Percentiles rank a stretch among this genome's conserved stretches.
Conservation (phyloP, 2,329 filamentous ascomycete species). For the Phaeoacremonium minimum region DNA sequence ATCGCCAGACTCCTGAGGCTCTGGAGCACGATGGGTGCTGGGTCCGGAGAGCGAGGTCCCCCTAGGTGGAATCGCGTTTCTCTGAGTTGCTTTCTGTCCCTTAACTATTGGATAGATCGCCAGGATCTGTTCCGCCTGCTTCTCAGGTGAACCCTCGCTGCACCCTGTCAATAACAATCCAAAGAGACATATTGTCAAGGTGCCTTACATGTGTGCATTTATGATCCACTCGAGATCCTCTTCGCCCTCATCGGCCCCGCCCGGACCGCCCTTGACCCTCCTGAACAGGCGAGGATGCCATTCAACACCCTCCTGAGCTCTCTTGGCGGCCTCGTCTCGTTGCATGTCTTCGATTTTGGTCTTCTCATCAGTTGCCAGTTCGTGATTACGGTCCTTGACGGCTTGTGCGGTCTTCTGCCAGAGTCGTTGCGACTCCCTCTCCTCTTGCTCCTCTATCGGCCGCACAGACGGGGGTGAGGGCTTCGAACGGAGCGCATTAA, state of each 20-base stretch:
- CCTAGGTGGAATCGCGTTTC: slow-evolving; percentile 53
- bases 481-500: slow-evolving; percentile 76
- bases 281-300: slow-evolving; percentile 90
- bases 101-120: slow-evolving; percentile 80
- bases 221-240: slow-evolving; percentile 95
- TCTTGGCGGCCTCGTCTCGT: slow-evolving; percentile 77
- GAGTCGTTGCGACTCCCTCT: slow-evolving; percentile 83
- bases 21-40: slow-evolving; percentile 10
- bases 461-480: slow-evolving; percentile 70
- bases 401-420: slow-evolving; percentile 82
- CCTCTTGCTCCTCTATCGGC: slow-evolving; percentile 80
- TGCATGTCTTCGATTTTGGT: slow-evolving; percentile 93
- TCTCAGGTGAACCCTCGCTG: slow-evolving; percentile 62
- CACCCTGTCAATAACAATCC: neutral
- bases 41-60: slow-evolving; percentile 15
- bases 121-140: slow-evolving; percentile 77
- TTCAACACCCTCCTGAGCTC: slow-evolving; percentile 73
- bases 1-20: slow-evolving; percentile 25
- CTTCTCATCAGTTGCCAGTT: slow-evolving; percentile 88
- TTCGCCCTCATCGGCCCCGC: slow-evolving; percentile 72
- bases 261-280: slow-evolving; percentile 64
- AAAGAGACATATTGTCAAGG: slow-evolving; percentile 5
- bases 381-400: slow-evolving; percentile 80
- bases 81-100: slow-evolving; percentile 60
- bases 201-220: slow-evolving; percentile 70